These are phyloP conservation scores for Actinomortierella ambigua DNA, from an alignment of 371 early-diverging fungal species.

Conservation along the genomic window DNA sequence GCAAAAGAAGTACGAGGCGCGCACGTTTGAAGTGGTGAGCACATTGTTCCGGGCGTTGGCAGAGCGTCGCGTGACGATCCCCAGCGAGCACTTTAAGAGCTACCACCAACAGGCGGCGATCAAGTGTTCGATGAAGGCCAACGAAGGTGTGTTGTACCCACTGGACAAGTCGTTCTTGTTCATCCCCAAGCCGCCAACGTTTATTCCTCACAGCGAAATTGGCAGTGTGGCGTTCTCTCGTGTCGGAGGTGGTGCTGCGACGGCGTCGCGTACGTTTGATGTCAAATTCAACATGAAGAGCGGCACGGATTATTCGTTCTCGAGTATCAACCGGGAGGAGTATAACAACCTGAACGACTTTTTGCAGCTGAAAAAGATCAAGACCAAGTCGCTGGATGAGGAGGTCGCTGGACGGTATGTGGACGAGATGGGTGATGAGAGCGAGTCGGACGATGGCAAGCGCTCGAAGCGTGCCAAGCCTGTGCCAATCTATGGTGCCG, in stretches of 20 bases:
- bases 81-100: slow-evolving; percentile 68
- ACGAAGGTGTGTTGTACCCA: slow-evolving; percentile 97
- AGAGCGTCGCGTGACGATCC: slow-evolving; percentile 77
- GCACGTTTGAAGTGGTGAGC: slow-evolving; percentile 87
- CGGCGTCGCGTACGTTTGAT: slow-evolving; percentile 88
- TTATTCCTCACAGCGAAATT: slow-evolving; percentile 88
- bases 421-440: slow-evolving; percentile 59
- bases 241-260: slow-evolving; percentile 69
- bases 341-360: slow-evolving; percentile 82
- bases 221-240: slow-evolving; percentile 92
- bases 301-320: slow-evolving; percentile 84
- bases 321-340: slow-evolving; percentile 90
- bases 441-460: slow-evolving; percentile 59
- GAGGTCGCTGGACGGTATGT: slow-evolving; percentile 62
- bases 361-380: slow-evolving; percentile 81
- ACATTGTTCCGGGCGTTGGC: slow-evolving; percentile 91
- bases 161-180: slow-evolving; percentile 93
- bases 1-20: slow-evolving; percentile 88
- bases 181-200: slow-evolving; percentile 95
- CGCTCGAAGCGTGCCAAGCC: slow-evolving; percentile 54
- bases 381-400: slow-evolving; percentile 72
- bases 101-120: slow-evolving; percentile 82
- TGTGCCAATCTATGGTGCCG: slow-evolving; percentile 42
- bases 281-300: slow-evolving; percentile 87
- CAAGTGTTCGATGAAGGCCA: slow-evolving; percentile 98